Evolutionary conservation across 257 asterid species (phyloP), one percentile per base, ranked within the genome.

Genomic region (Nicotiana tabacum): DNA sequence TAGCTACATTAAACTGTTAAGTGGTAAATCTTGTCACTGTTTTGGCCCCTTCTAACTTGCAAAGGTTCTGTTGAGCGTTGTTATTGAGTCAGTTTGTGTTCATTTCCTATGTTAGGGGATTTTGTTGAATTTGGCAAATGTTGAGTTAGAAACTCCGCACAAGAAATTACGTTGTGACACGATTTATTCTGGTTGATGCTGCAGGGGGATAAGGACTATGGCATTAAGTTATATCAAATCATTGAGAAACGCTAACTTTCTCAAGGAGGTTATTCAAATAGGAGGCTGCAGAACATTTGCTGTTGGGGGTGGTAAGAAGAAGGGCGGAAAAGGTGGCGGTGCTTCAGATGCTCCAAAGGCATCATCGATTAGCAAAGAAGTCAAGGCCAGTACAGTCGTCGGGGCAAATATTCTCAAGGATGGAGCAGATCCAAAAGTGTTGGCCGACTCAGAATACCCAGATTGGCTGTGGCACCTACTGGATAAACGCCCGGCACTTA

Each of bases 341-440:
- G 88, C 96, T 21, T 84, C 88, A 29, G 97, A 91, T 88, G 97
- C 90, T 84, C 98, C 98, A 30, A 92, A 89, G 88, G 94, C 90
- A 56, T 91, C 97, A 13, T 56, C 83, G 8, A 83, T 96, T n/a
- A 93, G 91, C 94, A 96, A 94, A 82, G 99, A 96, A 90, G 97
- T 93, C 46, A 96, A 96, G 84, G 90, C 98, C 81, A 93, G 95
- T n/a, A 91, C 97, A 0, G 92, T 89, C 11, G 91, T 88, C 83
- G 97, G 98, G 64, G 97, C 91, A 24, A 96, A 93, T 86, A 94
- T 90, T 74, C 93, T 93, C 46, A 96, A 94, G 88, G 98, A 94
- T 8, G 98, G 97, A 67, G 87, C 91, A 13, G 98, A 96, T 89
- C 97, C 99, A 0, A 96, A 94, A 86, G 66, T 96, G 83, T 81